Conservation (phyloP, 352 stramenopile species). For the Phytophthora chlamydospora region DNA sequence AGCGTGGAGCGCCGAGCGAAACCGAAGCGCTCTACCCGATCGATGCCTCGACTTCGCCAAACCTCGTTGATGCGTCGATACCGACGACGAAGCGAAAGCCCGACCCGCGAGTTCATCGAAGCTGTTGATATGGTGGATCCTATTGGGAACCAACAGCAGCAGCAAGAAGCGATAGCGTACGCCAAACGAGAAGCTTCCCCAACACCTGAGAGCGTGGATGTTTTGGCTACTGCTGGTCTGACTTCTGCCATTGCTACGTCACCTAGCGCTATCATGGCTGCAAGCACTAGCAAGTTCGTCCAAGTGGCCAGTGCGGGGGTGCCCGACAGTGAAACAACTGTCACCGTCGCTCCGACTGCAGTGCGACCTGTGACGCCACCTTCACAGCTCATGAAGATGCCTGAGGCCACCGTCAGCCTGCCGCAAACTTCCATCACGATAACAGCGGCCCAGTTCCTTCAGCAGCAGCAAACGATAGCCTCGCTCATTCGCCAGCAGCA, state of each 20-base stretch:
- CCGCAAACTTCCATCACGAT: conserved; percentile 72
- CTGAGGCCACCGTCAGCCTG: conserved; percentile 25
- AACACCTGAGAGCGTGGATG: conserved; percentile 19
- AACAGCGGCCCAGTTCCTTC: conserved; percentile 71
- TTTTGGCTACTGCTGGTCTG: conserved; percentile 7
- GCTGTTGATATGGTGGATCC: conserved; percentile 24
- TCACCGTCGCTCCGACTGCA: conserved; percentile 9
- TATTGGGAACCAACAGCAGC: conserved; percentile 27
- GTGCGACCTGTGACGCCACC: conserved; percentile 15
- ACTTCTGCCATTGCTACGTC: conserved; percentile 1
- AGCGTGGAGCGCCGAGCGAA: conserved; percentile 31
- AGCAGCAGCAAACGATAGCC: conserved; percentile 85
- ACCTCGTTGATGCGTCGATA: conserved; percentile 27
- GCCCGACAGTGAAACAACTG: conserved; percentile 19
- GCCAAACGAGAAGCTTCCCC: conserved; percentile 16
- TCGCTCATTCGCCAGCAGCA: conserved; percentile 82
- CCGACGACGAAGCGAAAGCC: conserved; percentile 59
- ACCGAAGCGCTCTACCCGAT: conserved; percentile 41
- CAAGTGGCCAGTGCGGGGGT: conserved; percentile 12
- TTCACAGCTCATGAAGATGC: conserved; percentile 20
- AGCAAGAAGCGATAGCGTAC: conserved; percentile 23
- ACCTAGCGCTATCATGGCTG: conserved; percentile 2
- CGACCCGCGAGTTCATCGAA: conserved; percentile 35
- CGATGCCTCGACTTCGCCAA: conserved; percentile 45
- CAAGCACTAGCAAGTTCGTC: conserved; percentile 2